phyloP scores from a whole-genome alignment of 2,329 filamentous ascomycete species.

The Exophiala dermatitidis region DNA sequence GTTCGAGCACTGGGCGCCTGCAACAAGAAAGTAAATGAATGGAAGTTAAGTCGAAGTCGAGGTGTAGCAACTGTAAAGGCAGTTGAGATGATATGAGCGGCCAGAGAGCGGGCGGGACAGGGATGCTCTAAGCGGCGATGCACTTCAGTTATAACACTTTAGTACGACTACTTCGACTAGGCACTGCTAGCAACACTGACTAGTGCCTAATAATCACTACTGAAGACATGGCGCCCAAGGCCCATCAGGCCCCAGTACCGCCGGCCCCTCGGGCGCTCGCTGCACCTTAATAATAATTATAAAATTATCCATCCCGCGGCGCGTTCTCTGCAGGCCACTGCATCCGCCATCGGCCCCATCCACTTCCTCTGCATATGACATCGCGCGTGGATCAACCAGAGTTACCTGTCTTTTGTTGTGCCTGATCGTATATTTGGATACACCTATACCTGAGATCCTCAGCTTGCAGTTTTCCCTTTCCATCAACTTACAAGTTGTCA shows the following conservation, averaged over 20 bases:
- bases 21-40: neutral
- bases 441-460: neutral
- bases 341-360: neutral
- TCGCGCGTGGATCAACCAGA: neutral
- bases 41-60: conserved; percentile 2
- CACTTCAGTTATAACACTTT: neutral
- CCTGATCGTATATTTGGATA: neutral
- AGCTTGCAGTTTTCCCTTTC: neutral
- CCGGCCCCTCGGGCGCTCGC: too few species aligned
- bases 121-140: neutral
- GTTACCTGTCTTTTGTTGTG: neutral
- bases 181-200: too few species aligned
- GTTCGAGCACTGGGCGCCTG: conserved; percentile 28
- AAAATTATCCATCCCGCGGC: neutral
- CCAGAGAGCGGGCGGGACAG: neutral
- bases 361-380: neutral
- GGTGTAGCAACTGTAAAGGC: neutral
- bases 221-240: too few species aligned
- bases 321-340: neutral
- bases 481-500: neutral
- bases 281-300: neutral
- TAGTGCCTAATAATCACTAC: too few species aligned
- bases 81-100: neutral
- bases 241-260: too few species aligned
- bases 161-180: too few species aligned